phyloP scores from a whole-genome alignment of 768 basidiomycete genomes.

The Amanita thiersii region DNA sequence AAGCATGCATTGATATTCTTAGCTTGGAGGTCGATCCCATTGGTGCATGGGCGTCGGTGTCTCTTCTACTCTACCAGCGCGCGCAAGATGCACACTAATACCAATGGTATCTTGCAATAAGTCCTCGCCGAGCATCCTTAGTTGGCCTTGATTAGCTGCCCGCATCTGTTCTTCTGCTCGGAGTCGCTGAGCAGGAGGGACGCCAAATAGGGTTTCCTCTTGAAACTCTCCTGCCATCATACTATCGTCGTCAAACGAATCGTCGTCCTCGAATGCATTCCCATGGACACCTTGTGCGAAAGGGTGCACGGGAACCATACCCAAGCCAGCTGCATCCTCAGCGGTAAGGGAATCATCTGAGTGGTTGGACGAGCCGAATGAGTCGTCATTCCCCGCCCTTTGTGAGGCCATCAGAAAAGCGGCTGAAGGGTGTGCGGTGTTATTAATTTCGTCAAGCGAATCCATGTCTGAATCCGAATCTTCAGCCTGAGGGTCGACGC shows the following conservation, averaged over 20 bases:
- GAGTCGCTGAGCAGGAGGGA: slow-evolving; percentile 43
- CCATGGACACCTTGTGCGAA: slow-evolving; percentile 40
- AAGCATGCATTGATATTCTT: not conserved
- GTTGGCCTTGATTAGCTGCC: slow-evolving; percentile 16
- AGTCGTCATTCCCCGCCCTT: slow-evolving; percentile 34
- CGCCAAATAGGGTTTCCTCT: slow-evolving; percentile 71
- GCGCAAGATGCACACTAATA: slow-evolving; percentile 44
- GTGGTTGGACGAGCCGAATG: slow-evolving; percentile 45
- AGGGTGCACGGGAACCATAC: slow-evolving; percentile 46
- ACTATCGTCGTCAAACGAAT: slow-evolving; percentile 40
- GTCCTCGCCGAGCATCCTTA: slow-evolving; percentile 57
- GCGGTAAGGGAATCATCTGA: slow-evolving; percentile 49
- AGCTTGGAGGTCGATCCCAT: slow-evolving; percentile 1
- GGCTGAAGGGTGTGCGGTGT: slow-evolving; percentile 57
- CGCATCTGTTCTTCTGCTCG: slow-evolving; percentile 14
- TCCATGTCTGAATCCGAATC: slow-evolving; percentile 36
- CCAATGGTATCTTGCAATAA: slow-evolving; percentile 57
- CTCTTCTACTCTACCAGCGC: slow-evolving; percentile 45
- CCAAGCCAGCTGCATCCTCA: slow-evolving; percentile 30
- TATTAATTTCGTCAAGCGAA: slow-evolving; percentile 49
- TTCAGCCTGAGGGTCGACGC: not conserved
- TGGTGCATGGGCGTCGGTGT: slow-evolving; percentile 50
- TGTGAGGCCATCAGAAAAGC: slow-evolving; percentile 62
- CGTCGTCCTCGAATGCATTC: slow-evolving; percentile 44
- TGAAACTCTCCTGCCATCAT: slow-evolving; percentile 25